A percentile compares a stretch with the other conserved stretches of the same genome.
These are phyloP conservation scores for Serendipita indica DNA, from an alignment of 768 basidiomycete genomes.

Conservation along the genomic window DNA sequence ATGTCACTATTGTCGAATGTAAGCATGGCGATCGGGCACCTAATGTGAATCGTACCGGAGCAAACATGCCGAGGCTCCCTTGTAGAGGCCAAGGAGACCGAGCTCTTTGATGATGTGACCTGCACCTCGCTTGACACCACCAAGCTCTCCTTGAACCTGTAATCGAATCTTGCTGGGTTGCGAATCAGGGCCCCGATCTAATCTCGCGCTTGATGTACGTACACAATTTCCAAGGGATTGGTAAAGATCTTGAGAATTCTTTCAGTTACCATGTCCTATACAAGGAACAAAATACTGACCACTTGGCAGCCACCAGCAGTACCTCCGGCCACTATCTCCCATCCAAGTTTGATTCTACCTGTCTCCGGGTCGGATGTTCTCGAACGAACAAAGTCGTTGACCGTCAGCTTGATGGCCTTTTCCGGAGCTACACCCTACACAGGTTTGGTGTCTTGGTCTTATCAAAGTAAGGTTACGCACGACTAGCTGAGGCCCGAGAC, in stretches of 20 bases:
- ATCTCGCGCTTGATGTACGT: slow-evolving; percentile 20
- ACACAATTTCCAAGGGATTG: slow-evolving; percentile 94
- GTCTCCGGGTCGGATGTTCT: slow-evolving; percentile 88
- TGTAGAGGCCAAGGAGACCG: slow-evolving; percentile 85
- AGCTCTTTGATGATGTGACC: slow-evolving; percentile 85
- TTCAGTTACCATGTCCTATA: not conserved
- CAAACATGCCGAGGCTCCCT: slow-evolving; percentile 83
- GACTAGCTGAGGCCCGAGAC: slow-evolving; percentile 85
- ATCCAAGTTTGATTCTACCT: slow-evolving; percentile 77
- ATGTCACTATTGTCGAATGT: slow-evolving; percentile 39
- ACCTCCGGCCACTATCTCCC: slow-evolving; percentile 88
- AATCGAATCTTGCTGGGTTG: slow-evolving; percentile 72
- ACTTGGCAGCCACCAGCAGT: slow-evolving; percentile 95
- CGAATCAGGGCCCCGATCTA: slow-evolving; percentile 6
- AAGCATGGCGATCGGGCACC: not conserved
- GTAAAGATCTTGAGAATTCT: slow-evolving; percentile 64
- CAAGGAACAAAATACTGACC: slow-evolving; percentile 34
- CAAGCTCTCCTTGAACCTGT: slow-evolving; percentile 91
- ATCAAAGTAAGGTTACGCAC: slow-evolving; percentile 28
- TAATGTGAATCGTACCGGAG: slow-evolving; percentile 32
- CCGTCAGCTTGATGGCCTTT: slow-evolving; percentile 95
- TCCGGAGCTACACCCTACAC: slow-evolving; percentile 83
- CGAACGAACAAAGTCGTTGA: slow-evolving; percentile 81
- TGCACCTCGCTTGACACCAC: slow-evolving; percentile 69
- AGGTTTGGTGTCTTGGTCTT: slow-evolving; percentile 1